These are phyloP conservation scores for Mercurialis annua DNA, from an alignment of 345 rosid species.

Conservation along the genomic window DNA sequence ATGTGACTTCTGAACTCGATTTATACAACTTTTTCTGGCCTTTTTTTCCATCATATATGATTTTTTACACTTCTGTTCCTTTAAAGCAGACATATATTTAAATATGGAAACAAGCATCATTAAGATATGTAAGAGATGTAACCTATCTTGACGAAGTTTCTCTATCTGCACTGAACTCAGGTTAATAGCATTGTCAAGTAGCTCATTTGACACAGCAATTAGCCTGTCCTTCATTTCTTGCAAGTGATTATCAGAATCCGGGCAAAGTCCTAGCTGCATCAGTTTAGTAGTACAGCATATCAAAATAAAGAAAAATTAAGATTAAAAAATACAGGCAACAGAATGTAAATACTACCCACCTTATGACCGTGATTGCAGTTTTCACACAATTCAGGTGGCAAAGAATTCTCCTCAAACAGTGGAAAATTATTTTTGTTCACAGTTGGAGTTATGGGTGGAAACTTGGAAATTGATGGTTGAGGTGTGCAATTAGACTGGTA, in stretches of 20 bases:
- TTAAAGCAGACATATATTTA: conserved; percentile 4
- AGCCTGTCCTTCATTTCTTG: conserved; percentile 83
- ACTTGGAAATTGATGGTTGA: conserved; percentile 57
- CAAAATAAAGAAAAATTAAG: conserved; percentile 19
- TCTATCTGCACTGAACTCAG: conserved; percentile 54
- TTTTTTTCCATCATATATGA: conserved; percentile 12
- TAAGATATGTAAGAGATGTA: conserved; percentile 13
- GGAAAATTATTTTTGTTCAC: conserved; percentile 35
- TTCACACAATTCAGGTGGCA: conserved; percentile 67
- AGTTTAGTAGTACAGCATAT: conserved; percentile 29
- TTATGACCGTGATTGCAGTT: conserved; percentile 75
- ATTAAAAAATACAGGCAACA: conserved; percentile 1
- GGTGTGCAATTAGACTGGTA: conserved; percentile 73
- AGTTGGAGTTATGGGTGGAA: conserved; percentile 51
- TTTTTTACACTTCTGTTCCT: conserved; percentile 11
- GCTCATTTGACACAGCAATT: conserved; percentile 85
- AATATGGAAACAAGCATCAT: background rate
- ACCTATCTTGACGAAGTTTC: conserved; percentile 95
- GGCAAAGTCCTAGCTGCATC: conserved; percentile 83
- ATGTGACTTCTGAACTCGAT: background rate
- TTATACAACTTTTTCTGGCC: conserved; percentile 8
- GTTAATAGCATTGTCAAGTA: conserved; percentile 68
- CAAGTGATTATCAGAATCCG: conserved; percentile 64
- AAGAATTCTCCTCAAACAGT: conserved; percentile 39
- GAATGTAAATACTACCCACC: conserved; percentile 36